A percentile compares a stretch with the other conserved stretches of the same genome.
Conservation (phyloP, 805 yeast species). For the Brettanomyces nanus region DNA sequence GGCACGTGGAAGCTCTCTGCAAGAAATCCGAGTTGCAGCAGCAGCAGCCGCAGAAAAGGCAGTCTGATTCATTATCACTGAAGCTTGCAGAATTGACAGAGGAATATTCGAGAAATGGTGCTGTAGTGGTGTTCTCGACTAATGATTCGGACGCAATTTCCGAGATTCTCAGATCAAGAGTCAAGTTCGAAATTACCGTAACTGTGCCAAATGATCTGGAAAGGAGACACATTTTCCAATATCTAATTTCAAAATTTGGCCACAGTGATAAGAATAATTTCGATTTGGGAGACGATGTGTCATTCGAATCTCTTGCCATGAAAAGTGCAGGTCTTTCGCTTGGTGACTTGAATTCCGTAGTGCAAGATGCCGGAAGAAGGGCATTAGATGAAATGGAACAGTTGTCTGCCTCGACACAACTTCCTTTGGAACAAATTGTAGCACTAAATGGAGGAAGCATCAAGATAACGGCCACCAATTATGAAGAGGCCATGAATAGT, state of each 20-base stretch:
- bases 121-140: conserved; percentile 57
- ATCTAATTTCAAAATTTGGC: conserved; percentile 28
- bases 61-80: conserved; percentile 34
- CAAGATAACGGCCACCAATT: conserved; percentile 48
- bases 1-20: conserved; percentile 73
- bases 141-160: conserved; percentile 64
- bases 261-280: conserved; percentile 8
- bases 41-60: conserved; percentile 19
- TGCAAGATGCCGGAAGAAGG: conserved; percentile 50
- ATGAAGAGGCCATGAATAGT: conserved; percentile 61
- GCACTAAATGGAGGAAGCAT: conserved; percentile 50
- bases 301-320: conserved; percentile 50
- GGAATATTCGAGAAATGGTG: conserved; percentile 39
- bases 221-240: conserved; percentile 53
- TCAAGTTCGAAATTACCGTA: conserved; percentile 71
- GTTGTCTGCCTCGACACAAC: conserved; percentile 18
- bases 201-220: conserved; percentile 76
- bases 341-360: conserved; percentile 65
- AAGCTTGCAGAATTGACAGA: conserved; percentile 51
- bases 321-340: conserved; percentile 94
- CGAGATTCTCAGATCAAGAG: conserved; percentile 52
- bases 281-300: conserved; percentile 40
- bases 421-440: conserved; percentile 27
- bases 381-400: conserved; percentile 44
- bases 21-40: conserved; percentile 52